Evolutionary conservation across 225 moss, liverwort and hornwort genomes (phyloP).

Genomic region (Pseudoscleropodium purum): DNA sequence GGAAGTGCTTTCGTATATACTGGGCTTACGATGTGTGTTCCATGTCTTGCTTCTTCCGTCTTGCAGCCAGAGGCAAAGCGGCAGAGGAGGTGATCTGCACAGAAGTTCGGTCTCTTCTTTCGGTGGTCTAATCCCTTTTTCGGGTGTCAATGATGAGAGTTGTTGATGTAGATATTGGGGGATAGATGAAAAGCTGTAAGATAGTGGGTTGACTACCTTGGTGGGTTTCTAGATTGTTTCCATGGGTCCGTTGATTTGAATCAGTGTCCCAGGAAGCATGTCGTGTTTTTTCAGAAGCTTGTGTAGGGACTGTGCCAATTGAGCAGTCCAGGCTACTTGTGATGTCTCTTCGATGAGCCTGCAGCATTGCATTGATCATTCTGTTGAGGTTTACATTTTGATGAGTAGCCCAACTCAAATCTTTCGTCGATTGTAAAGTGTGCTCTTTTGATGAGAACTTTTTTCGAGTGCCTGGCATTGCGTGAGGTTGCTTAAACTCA

Average conservation of each 20-base stretch:
- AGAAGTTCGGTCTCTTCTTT: background rate
- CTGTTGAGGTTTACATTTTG: background rate
- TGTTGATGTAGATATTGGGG: background rate
- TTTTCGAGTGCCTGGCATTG: background rate
- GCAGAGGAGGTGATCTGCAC: background rate
- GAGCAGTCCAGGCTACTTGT: conserved; percentile 2
- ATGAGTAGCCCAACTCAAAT: background rate
- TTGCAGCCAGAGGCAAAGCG: background rate
- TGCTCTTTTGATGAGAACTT: background rate
- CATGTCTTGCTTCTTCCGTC: background rate
- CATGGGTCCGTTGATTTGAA: background rate
- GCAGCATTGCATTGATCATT: background rate
- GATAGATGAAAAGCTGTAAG: background rate
- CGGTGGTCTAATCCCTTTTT: background rate
- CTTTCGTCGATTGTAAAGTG: background rate
- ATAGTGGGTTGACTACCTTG: background rate
- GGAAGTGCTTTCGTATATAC: fast-evolving
- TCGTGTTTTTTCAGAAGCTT: background rate
- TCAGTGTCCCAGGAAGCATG: background rate
- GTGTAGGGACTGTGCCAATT: conserved; percentile 21
- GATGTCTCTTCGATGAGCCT: background rate
- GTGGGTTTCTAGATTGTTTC: background rate
- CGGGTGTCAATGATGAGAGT: background rate
- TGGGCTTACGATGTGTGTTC: background rate
- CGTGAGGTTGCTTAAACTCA: background rate